Evolutionary conservation across 768 basidiomycete species (phyloP), one percentile per base, ranked within the genome.

Genomic region (Mycena sanguinolenta): DNA sequence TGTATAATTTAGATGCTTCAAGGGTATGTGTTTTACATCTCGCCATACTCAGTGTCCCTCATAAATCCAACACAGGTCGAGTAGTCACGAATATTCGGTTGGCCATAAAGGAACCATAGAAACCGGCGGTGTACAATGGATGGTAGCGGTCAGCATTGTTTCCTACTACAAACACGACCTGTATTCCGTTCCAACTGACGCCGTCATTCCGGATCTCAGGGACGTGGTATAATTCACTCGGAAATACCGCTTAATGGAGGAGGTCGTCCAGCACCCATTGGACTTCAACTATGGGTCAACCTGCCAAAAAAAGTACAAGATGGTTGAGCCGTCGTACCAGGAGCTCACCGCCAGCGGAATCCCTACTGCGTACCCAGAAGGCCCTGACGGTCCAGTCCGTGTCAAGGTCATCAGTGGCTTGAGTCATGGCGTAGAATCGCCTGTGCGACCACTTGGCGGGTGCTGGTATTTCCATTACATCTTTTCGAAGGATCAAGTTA

Each of bases 91-190:
- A 81, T 97, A 98, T 78, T 97, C 95, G 27, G 91, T 90, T 2
- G 97, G 95, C 1, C 93, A 96, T 79, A 89, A 90, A 68, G 94
- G 94, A 44, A 88, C 86, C 21, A 93, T 95, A 61, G 86, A 88
- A 46, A 77, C 91, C 12, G 97, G 97, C 4, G 97, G 96, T 58
- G 91, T 98, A 2, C 97, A 98, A 77, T 98, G 96, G 95, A 97
- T 97, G 96, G 91, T 79, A 38, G 59, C 61, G 49, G 50, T 30
- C 46, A 16, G 39, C 23, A 42, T 39, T 5, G 39, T 23, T 25
- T 23, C 30, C 16, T n/a, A n/a, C n/a, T n/a, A 57, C 39, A 57
- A 59, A 17, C 25, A n/a, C 49, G 12, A 13, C 4, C 49, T n/a
- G n/a, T n/a, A n/a, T n/a, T 14, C 25, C 46, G 9, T 39, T n/a